Evolutionary conservation across 345 rosid genomes (phyloP), one percentile per base, ranked within the genome.

Genomic region (Melaleuca quinquenervia): DNA sequence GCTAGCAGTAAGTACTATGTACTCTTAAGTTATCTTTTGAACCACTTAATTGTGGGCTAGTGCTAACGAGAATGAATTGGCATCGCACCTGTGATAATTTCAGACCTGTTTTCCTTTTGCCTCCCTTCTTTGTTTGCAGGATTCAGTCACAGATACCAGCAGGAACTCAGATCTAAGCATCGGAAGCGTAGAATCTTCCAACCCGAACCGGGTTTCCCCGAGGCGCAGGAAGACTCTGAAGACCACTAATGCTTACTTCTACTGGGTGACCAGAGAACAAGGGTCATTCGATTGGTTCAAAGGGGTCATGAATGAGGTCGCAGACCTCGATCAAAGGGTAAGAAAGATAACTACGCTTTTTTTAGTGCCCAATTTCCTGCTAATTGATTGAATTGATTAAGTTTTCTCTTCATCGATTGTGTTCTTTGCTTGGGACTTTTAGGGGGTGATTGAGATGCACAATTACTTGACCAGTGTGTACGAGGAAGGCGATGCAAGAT

Each of bases 401-500:
- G 80, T 70, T 36, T 70, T 20, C 84, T 54, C 50, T 56, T 83
- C 6, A 26, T 83, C 45, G 86, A 50, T 87, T 58, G 50, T 54
- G 11, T 87, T 54, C 84, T 9, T 74, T 45, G 53, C 74, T 53
- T 83, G 49, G 82, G 36, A 29, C 87, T 54, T 87, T 50, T 86
- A 97, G 99, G 98, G 99, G 50, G 96, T 97, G 84, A 96, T 97
- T 83, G 99, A 97, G 89, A 96, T 97, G 99, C 99, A 97, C 92
- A 97, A 97, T 87, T 96, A 97, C 90, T 89, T 97, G 90, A 97
- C 99, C 18, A 97, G 99, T 85, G 99, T 97, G 70, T 97, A 97
- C 52, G 99, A 96, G 91, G 99, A 97, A 96, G 99, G 99, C 10
- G 99, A 97, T 88, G 99, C 99, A n/a, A 91, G 99, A 84, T 97